Conservation (phyloP, 2,329 filamentous ascomycete species). For the Aspergillus fumigatiaffinis region DNA sequence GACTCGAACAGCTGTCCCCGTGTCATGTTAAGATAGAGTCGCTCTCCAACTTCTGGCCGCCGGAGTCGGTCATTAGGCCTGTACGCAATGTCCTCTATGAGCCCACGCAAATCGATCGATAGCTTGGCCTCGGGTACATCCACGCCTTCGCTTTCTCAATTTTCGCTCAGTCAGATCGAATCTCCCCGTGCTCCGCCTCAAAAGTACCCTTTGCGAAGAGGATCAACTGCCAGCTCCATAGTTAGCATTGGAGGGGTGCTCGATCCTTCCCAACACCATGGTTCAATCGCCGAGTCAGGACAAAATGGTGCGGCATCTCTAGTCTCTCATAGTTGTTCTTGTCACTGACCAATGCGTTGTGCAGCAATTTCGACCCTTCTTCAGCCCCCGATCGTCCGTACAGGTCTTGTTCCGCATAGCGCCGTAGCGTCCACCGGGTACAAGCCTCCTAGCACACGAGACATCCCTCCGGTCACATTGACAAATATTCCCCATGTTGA, state of each 20-base stretch:
- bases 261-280: slow-evolving; percentile 60
- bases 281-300: slow-evolving; percentile 66
- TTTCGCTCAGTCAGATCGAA: slow-evolving; percentile 33
- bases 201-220: slow-evolving; percentile 53
- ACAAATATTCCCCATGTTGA: slow-evolving; percentile 85
- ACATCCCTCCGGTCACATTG: slow-evolving; percentile 89
- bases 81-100: slow-evolving; percentile 58
- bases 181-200: slow-evolving; percentile 33
- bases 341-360: slow-evolving; percentile 10
- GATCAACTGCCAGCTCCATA: slow-evolving; percentile 82
- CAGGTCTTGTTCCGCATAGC: slow-evolving; percentile 77
- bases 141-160: slow-evolving; percentile 50
- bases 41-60: slow-evolving; percentile 28
- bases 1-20: slow-evolving; percentile 17
- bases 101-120: slow-evolving; percentile 63
- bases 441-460: slow-evolving; percentile 76
- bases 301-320: slow-evolving; percentile 64
- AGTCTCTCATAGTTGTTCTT: not conserved
- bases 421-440: slow-evolving; percentile 65
- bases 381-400: slow-evolving; percentile 83
- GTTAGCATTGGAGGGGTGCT: slow-evolving; percentile 81
- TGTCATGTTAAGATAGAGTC: slow-evolving; percentile 37
- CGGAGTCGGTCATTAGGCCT: slow-evolving; percentile 31
- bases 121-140: slow-evolving; percentile 57
- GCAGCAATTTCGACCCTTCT: slow-evolving; percentile 89